Conservation (phyloP, 768 basidiomycete species). For the Russula earlei region DNA sequence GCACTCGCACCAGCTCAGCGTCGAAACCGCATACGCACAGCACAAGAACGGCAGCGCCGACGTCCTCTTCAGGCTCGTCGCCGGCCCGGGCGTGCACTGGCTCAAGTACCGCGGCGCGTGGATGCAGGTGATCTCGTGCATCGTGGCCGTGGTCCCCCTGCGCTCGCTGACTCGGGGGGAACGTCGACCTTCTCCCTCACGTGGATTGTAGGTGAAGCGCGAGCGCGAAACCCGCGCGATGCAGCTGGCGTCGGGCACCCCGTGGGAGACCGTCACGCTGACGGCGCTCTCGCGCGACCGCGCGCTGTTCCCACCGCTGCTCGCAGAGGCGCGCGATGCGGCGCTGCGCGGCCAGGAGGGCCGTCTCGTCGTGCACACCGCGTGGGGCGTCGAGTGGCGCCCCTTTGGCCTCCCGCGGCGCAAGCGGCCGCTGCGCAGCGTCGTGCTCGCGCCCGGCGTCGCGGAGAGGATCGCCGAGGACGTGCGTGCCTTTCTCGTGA, state of each 20-base stretch:
- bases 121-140: slow-evolving; percentile 66
- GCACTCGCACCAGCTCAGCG: slow-evolving; percentile 86
- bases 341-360: slow-evolving; percentile 84
- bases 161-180: too few species aligned
- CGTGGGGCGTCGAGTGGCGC: slow-evolving; percentile 95
- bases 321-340: slow-evolving; percentile 83
- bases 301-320: slow-evolving; percentile 63
- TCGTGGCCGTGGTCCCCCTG: too few species aligned
- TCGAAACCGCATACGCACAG: slow-evolving; percentile 86
- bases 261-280: slow-evolving; percentile 95
- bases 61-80: slow-evolving; percentile 86
- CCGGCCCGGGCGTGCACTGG: slow-evolving; percentile 91
- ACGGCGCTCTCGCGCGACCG: slow-evolving; percentile 89
- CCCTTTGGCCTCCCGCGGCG: slow-evolving; percentile 88
- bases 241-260: slow-evolving; percentile 82
- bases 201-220: slow-evolving; percentile 68
- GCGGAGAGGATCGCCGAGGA: slow-evolving; percentile 78
- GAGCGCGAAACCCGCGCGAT: slow-evolving; percentile 91
- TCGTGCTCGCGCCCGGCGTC: slow-evolving; percentile 77
- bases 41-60: slow-evolving; percentile 86
- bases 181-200: too few species aligned
- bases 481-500: slow-evolving; percentile 66
- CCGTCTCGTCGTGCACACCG: slow-evolving; percentile 91
- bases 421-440: slow-evolving; percentile 80
- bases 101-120: slow-evolving; percentile 85